Evolutionary conservation across 495 filamentous ascomycete species (phyloP).

Genomic region (Aspergillus baeticus): DNA sequence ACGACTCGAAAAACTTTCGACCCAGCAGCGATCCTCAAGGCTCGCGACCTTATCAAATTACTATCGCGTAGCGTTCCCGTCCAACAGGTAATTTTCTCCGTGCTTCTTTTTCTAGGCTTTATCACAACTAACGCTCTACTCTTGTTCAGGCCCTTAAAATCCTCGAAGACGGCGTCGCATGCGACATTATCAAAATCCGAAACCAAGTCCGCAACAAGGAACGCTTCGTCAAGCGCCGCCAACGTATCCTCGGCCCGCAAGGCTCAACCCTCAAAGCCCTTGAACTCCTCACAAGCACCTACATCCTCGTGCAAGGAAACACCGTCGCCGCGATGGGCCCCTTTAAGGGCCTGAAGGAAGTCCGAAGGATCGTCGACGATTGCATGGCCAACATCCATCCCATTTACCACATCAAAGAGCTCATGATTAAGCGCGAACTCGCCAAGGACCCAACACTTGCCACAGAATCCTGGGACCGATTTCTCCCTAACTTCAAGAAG

Average conservation of each 20-base stretch:
- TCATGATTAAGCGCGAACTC: conserved; percentile 99
- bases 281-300: conserved; percentile 90
- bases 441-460: conserved; percentile 88
- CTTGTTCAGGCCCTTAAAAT: conserved; percentile 73
- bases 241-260: conserved; percentile 83
- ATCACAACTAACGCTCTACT: conserved; percentile 1
- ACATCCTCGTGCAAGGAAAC: conserved; percentile 96
- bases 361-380: conserved; percentile 86
- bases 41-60: conserved; percentile 90
- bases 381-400: conserved; percentile 96
- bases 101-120: background rate
- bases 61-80: conserved; percentile 90
- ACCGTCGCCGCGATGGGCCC: conserved; percentile 89
- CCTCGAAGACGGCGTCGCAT: conserved; percentile 83
- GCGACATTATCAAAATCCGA: conserved; percentile 92
- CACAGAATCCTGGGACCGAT: conserved; percentile 91
- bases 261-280: conserved; percentile 89
- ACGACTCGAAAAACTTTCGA: conserved; percentile 95
- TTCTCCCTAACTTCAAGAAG: conserved; percentile 98
- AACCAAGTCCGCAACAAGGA: conserved; percentile 92
- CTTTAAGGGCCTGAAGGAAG: conserved; percentile 90
- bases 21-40: conserved; percentile 91
- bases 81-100: conserved; percentile 54
- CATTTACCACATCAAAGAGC: conserved; percentile 94
- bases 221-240: conserved; percentile 92